Percentiles rank a stretch among this genome's conserved stretches.
Evolutionary conservation across 148 eudicot genomes (phyloP).

Genomic region (Linanthus parryae): DNA sequence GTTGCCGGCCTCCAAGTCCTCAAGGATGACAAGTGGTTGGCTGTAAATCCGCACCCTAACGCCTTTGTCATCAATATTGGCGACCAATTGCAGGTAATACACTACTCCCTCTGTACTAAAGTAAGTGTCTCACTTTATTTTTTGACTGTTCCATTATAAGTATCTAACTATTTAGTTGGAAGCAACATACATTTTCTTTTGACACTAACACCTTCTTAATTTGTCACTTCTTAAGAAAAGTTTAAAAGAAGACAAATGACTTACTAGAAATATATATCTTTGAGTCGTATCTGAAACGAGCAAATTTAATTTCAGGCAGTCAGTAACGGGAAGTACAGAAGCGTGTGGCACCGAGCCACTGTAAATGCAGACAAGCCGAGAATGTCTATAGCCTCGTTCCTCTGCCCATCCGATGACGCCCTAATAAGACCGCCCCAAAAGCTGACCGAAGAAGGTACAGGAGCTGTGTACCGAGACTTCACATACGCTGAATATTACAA

Average conservation of each 20-base stretch:
- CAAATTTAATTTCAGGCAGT: too few species aligned
- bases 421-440: slow-evolving; percentile 47
- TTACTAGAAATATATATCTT: too few species aligned
- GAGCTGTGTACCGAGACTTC: slow-evolving; percentile 36
- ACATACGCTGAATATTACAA: slow-evolving; percentile 72
- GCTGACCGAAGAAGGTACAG: slow-evolving; percentile 34
- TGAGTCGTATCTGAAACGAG: too few species aligned
- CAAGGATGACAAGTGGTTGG: slow-evolving; percentile 62
- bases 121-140: not conserved
- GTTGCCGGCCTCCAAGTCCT: slow-evolving; percentile 74
- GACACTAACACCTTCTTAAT: too few species aligned
- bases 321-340: slow-evolving; percentile 69
- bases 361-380: slow-evolving; percentile 53
- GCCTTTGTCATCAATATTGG: slow-evolving; percentile 87
- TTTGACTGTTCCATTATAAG: too few species aligned
- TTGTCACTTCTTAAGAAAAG: too few species aligned
- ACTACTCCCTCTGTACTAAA: not conserved
- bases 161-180: too few species aligned
- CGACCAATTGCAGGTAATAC: slow-evolving; percentile 63
- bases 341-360: slow-evolving; percentile 79
- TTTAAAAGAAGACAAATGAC: too few species aligned
- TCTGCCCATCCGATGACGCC: slow-evolving; percentile 47
- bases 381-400: slow-evolving; percentile 69
- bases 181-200: too few species aligned
- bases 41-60: slow-evolving; percentile 58